Evolutionary conservation across 179 eudicot species (phyloP).

Genomic region (Corrigiola litoralis): DNA sequence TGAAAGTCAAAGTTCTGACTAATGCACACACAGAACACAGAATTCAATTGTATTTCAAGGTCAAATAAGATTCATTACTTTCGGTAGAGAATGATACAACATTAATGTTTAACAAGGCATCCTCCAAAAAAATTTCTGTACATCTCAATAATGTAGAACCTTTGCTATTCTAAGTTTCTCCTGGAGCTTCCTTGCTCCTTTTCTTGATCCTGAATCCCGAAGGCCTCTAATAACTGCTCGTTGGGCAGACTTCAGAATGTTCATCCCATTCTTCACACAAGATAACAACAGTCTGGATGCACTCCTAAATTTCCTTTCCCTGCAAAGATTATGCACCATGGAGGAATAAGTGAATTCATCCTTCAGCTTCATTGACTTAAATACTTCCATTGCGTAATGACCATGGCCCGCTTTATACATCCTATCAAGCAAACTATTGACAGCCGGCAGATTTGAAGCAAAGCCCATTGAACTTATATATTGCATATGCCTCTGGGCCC

Average conservation of each 20-base stretch:
- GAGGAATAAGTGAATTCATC: constrained; percentile 78
- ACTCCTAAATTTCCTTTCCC: constrained; percentile 42
- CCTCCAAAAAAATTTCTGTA: background rate
- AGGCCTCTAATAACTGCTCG: constrained; percentile 62
- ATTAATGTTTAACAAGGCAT: background rate
- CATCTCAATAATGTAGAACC: constrained; percentile 26
- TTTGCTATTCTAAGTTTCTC: constrained; percentile 41
- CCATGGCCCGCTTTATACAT: constrained; percentile 53
- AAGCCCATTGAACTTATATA: constrained; percentile 38
- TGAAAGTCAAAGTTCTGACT: no score
- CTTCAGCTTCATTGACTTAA: constrained; percentile 46
- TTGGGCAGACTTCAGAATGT: constrained; percentile 45
- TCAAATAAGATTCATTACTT: background rate
- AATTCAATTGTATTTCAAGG: no score
- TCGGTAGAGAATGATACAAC: background rate
- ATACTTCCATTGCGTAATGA: constrained; percentile 54
- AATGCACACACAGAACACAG: no score
- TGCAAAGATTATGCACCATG: constrained; percentile 74
- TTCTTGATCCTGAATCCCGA: constrained; percentile 32
- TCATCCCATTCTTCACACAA: constrained; percentile 49
- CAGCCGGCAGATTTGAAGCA: constrained; percentile 51
- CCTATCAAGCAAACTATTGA: constrained; percentile 52
- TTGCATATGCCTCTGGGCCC: constrained; percentile 46
- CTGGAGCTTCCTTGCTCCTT: constrained; percentile 44
- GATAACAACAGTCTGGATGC: constrained; percentile 64